Evolutionary conservation across 108 stramenopile genomes (phyloP), one percentile per base, ranked within the genome.

Genomic region (Discostella pseudostelligera): DNA sequence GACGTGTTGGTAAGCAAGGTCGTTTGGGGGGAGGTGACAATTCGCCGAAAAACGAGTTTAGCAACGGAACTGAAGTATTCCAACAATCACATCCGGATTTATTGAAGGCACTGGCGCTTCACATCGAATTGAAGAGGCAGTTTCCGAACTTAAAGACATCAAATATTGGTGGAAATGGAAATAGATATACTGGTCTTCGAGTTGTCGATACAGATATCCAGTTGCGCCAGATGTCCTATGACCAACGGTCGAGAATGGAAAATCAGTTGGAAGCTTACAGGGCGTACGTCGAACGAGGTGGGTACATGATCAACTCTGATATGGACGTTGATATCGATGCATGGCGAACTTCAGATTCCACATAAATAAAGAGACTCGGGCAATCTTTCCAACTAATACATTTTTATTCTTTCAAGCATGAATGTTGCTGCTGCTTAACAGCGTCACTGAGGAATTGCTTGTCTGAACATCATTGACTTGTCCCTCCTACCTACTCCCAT

Each of bases 281-380:
- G 36, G 81, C 56, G 16, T 93, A 93, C 70, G 88, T 87, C 13
- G 69, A 72, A 24, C 82, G 89, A 60, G 92, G 92, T 3, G 92
- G 92, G 54, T 67, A 83, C 12, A 65, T 93, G 72, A 84, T 75
- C 56, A 84, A 85, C 12, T 55, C 84, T 14, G 89, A 93, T 54
- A 79, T 88, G 81, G 63, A 68, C 35, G 60, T 74, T 56, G 73
- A 74, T 48, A 42, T 67, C 2, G 60, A 74, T 67, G 59, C 36
- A 39, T 74, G 73, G 73, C 32, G 69, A 32, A 56, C 55, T n/a
- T 35, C 55, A 39, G 32, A 26, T 26, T 56, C 55, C 0, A 14
- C n/a, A 6, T 56, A 29, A 54, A 43, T 4, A n/a, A 43, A n/a
- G n/a, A n/a, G n/a, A n/a, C n/a, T n/a, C n/a, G n/a, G n/a, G n/a